Conservation (phyloP, 768 basidiomycete genomes). For the Boletus eberwhitei region DNA sequence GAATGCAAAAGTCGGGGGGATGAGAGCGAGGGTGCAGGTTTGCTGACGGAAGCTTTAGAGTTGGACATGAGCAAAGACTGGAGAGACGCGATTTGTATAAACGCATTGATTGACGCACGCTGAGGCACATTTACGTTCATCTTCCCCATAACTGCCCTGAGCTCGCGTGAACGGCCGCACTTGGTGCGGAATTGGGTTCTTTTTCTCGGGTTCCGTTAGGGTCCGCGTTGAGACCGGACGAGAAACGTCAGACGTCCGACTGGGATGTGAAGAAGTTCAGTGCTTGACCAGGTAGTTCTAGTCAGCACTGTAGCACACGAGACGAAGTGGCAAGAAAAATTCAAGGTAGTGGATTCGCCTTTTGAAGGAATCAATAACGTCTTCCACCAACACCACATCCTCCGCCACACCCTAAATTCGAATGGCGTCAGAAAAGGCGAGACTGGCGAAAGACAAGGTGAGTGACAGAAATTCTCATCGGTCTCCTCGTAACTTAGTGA, state of each 20-base stretch:
- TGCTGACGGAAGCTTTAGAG: constrained; percentile 54
- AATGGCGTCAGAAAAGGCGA: constrained; percentile 37
- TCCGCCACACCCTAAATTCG: neutral
- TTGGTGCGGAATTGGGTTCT: neutral
- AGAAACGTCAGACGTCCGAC: neutral
- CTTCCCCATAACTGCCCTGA: neutral
- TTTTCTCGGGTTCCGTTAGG: neutral
- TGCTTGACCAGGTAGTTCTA: neutral
- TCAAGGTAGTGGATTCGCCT: neutral
- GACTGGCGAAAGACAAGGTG: constrained; percentile 33
- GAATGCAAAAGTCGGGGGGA: constrained; percentile 61
- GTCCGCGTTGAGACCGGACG: neutral
- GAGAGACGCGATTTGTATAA: neutral
- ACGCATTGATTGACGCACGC: constrained; percentile 20
- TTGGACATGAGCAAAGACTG: constrained; percentile 8
- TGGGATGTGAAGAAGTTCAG: neutral
- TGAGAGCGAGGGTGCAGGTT: constrained; percentile 45
- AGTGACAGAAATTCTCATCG: neutral
- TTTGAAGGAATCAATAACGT: neutral
- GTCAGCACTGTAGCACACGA: neutral
- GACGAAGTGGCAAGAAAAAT: neutral
- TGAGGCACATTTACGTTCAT: constrained; percentile 19
- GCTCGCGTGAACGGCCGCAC: constrained; percentile 4
- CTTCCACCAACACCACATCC: constrained; percentile 4
- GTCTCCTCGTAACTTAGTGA: neutral